Conservation (phyloP, 2,329 filamentous ascomycete species). For the Eutypa lata region DNA sequence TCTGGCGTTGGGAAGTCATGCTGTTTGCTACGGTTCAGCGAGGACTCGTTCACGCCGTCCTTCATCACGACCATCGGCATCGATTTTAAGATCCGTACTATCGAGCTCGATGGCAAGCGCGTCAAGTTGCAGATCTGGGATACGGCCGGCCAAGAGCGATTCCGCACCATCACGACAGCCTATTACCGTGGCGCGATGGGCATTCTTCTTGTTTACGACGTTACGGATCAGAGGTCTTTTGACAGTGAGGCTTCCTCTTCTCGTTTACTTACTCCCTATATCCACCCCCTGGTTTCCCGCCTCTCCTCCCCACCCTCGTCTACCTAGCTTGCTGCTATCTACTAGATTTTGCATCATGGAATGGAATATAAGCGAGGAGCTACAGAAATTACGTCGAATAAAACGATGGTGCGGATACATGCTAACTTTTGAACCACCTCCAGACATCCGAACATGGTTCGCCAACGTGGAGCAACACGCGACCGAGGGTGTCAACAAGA, state of each 20-base stretch:
- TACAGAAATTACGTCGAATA: conserved; percentile 6
- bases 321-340: no score
- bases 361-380: background rate
- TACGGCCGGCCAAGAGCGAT: conserved; percentile 95
- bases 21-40: conserved; percentile 93
- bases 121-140: conserved; percentile 99
- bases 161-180: conserved; percentile 97
- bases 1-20: conserved; percentile 96
- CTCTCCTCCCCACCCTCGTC: no score
- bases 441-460: conserved; percentile 99
- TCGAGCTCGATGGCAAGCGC: conserved; percentile 96
- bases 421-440: conserved; percentile 12
- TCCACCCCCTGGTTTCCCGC: no score
- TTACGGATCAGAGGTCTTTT: conserved; percentile 93
- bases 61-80: conserved; percentile 99
- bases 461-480: conserved; percentile 98
- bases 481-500: conserved; percentile 98
- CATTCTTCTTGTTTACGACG: conserved; percentile 95
- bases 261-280: conserved; percentile 2
- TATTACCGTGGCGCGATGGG: conserved; percentile 99
- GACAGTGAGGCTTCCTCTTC: conserved; percentile 62
- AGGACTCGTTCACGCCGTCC: conserved; percentile 94
- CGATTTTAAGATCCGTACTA: conserved; percentile 99
- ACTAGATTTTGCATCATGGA: background rate
- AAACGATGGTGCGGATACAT: conserved; percentile 3